Percentiles rank a stretch among this genome's conserved stretches.
Evolutionary conservation across 495 filamentous ascomycete genomes (phyloP).

Genomic region (Bombardia bombarda): DNA sequence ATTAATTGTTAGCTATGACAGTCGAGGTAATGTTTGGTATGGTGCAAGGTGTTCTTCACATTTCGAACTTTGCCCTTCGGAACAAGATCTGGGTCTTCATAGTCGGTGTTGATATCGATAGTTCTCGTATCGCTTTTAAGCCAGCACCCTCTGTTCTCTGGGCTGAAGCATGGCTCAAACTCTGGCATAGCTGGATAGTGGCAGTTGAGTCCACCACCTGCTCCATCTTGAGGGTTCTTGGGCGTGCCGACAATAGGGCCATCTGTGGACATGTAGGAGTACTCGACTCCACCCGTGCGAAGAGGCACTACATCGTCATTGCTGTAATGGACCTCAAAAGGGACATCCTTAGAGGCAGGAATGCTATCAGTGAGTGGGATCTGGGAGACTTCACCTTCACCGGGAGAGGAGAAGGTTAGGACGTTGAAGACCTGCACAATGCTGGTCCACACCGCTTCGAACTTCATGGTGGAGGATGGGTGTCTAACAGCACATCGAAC

Average conservation of each 20-base stretch:
- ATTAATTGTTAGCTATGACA: not conserved
- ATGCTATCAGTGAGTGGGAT: not conserved
- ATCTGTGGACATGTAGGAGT: not conserved
- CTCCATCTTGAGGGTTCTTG: constrained; percentile 7
- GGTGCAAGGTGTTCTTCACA: not conserved
- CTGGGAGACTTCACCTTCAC: constrained; percentile 1
- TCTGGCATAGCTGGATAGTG: constrained; percentile 3
- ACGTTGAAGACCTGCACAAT: constrained; percentile 9
- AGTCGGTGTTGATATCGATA: constrained; percentile 10
- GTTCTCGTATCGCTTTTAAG: not conserved
- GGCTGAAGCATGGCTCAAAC: constrained; percentile 4
- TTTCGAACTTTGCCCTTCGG: not conserved
- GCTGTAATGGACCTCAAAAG: not conserved
- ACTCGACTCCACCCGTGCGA: constrained; percentile 1
- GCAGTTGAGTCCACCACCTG: not conserved
- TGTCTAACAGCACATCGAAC: not conserved
- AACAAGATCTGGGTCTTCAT: constrained; percentile 4
- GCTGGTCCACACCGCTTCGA: constrained; percentile 6
- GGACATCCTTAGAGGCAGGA: not conserved
- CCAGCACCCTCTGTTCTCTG: constrained; percentile 6
- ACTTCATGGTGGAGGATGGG: constrained; percentile 5
- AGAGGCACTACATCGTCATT: not conserved
- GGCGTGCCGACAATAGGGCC: constrained; percentile 3
- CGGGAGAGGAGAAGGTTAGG: constrained; percentile 7
- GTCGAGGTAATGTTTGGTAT: not conserved